Conservation (phyloP, 257 asterid species). For the Mentha longifolia region DNA sequence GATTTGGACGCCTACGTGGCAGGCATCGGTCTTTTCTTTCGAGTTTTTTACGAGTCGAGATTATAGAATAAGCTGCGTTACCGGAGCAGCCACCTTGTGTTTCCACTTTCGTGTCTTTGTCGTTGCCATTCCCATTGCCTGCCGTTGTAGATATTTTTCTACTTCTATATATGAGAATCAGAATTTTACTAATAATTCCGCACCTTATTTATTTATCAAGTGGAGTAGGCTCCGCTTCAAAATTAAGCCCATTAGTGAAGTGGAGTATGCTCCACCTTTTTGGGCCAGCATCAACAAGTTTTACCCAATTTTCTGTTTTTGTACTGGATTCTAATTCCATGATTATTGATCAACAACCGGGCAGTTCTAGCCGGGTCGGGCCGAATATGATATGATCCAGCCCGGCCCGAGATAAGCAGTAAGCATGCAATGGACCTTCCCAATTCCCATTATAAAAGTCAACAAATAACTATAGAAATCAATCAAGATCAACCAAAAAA, state of each 20-base stretch:
- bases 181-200: no score
- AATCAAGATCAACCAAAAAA: not conserved
- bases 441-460: not conserved
- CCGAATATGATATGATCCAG: no score
- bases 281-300: no score
- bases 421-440: not conserved
- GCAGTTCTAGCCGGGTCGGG: no score
- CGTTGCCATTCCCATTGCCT: not conserved
- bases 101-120: not conserved
- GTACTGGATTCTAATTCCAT: no score
- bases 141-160: not conserved
- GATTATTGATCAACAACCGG: no score
- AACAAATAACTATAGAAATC: not conserved
- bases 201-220: not conserved
- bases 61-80: not conserved
- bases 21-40: not conserved
- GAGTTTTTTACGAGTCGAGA: not conserved
- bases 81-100: not conserved
- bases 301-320: no score
- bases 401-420: no score
- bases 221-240: no score
- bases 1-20: conserved; percentile 13
- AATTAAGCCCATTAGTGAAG: no score
- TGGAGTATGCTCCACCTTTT: no score
- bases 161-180: not conserved